These are phyloP conservation scores for Trichocladium antarcticum DNA, from an alignment of 495 filamentous ascomycete species.

Conservation along the genomic window DNA sequence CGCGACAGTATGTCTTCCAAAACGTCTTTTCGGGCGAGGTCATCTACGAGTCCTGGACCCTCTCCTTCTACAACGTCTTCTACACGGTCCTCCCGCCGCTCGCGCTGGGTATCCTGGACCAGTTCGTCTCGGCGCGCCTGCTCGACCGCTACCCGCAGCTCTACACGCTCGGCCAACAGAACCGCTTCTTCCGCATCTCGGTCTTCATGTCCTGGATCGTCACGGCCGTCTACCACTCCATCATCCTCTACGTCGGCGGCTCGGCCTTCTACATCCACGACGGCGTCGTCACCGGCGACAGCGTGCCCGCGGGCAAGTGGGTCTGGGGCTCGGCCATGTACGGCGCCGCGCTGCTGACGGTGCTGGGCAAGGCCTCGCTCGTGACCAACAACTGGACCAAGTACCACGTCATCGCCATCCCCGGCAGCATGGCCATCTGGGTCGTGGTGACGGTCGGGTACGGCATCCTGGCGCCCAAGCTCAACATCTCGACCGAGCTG, in stretches of 20 bases:
- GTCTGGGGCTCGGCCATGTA: slow-evolving; percentile 92
- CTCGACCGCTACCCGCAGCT: slow-evolving; percentile 95
- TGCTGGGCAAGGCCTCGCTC: slow-evolving; percentile 88
- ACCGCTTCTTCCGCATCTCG: slow-evolving; percentile 81
- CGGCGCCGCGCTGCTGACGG: slow-evolving; percentile 78
- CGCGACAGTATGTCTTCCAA: slow-evolving; percentile 77
- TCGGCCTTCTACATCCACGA: slow-evolving; percentile 72
- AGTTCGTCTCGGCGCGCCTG: slow-evolving; percentile 93
- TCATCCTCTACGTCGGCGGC: slow-evolving; percentile 78
- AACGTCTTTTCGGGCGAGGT: slow-evolving; percentile 96
- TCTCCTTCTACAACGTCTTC: slow-evolving; percentile 98
- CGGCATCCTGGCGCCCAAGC: slow-evolving; percentile 75
- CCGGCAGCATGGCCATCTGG: slow-evolving; percentile 87
- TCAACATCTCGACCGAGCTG: slow-evolving; percentile 78
- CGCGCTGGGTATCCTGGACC: slow-evolving; percentile 93
- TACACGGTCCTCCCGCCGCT: slow-evolving; percentile 93
- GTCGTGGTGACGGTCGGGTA: slow-evolving; percentile 82
- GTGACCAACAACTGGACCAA: slow-evolving; percentile 99
- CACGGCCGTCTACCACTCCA: slow-evolving; percentile 92
- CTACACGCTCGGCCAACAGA: slow-evolving; percentile 86
- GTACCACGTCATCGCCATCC: slow-evolving; percentile 91
- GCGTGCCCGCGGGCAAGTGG: slow-evolving; percentile 83
- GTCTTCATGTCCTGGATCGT: slow-evolving; percentile 87
- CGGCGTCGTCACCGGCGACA: slow-evolving; percentile 59
- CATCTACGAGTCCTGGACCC: slow-evolving; percentile 98